phyloP scores from a whole-genome alignment of 495 filamentous ascomycete genomes.

The Pseudoneurospora amorphoporcata region DNA sequence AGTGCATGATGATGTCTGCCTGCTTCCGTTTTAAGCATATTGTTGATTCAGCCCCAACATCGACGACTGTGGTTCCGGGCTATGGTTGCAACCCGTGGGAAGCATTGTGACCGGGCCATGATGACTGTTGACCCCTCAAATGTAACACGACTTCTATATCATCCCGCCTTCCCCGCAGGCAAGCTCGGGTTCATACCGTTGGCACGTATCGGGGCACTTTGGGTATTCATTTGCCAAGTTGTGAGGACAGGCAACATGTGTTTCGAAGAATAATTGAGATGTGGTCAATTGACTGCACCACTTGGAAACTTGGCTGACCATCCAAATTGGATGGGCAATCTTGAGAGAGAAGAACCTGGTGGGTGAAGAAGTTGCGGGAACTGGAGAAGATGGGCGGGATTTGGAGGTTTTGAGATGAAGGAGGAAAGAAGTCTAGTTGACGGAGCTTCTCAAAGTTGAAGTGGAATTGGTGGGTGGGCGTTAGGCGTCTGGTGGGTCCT shows the following conservation, averaged over 20 bases:
- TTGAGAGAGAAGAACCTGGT: neutral
- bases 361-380: neutral
- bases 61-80: neutral
- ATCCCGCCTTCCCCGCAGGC: neutral
- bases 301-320: too few species aligned
- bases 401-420: neutral
- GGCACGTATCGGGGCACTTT: neutral
- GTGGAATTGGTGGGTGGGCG: neutral
- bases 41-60: neutral
- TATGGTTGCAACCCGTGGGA: neutral
- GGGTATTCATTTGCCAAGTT: neutral
- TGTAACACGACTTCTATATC: neutral
- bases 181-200: neutral
- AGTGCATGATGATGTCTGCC: neutral
- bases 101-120: neutral
- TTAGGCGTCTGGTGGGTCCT: neutral
- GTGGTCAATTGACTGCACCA: neutral
- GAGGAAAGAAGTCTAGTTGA: neutral
- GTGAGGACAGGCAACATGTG: neutral
- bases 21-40: neutral
- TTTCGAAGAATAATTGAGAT: neutral
- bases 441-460: too few species aligned
- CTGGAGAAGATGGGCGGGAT: neutral
- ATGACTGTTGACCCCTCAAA: neutral
- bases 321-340: neutral